These are phyloP conservation scores for Malus hybrid DNA, from an alignment of 331 rosid species.

Conservation along the genomic window DNA sequence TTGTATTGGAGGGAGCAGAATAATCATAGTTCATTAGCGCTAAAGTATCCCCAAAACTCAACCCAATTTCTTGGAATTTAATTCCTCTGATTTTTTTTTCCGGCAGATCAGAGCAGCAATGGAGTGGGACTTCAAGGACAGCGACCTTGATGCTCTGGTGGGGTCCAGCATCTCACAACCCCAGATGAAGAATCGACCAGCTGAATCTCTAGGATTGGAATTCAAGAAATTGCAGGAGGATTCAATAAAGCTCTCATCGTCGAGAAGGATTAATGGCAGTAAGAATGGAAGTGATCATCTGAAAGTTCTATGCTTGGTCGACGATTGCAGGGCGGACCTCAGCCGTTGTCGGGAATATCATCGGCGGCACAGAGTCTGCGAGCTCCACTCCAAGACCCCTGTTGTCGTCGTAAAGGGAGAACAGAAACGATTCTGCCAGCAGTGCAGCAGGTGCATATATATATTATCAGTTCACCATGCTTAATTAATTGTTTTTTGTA, in stretches of 20 bases:
- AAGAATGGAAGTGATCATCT: slow-evolving; percentile 1
- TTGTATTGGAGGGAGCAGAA: slow-evolving; percentile 21
- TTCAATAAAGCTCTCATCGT: background rate
- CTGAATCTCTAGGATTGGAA: slow-evolving; percentile 23
- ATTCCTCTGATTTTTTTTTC: background rate
- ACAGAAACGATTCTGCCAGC: slow-evolving; percentile 93
- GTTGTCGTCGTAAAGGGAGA: slow-evolving; percentile 57
- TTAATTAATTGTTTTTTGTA: no score
- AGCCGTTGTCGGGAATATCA: slow-evolving; percentile 78
- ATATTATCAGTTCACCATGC: background rate
- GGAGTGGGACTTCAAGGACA: slow-evolving; percentile 39
- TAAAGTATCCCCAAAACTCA: background rate
- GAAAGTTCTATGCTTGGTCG: slow-evolving; percentile 56
- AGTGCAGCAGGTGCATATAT: slow-evolving; percentile 83
- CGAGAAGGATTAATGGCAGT: background rate
- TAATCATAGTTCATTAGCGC: background rate
- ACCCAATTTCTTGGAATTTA: slow-evolving; percentile 1
- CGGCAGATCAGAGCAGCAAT: background rate
- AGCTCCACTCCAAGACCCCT: slow-evolving; percentile 77
- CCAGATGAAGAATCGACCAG: slow-evolving; percentile 9
- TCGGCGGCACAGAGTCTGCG: slow-evolving; percentile 85
- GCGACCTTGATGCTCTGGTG: slow-evolving; percentile 10
- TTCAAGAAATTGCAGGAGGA: slow-evolving; percentile 17
- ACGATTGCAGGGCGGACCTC: slow-evolving; percentile 72
- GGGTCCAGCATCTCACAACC: slow-evolving; percentile 9